These are phyloP conservation scores for Apiospora sp. DNA, from an alignment of 2,329 filamentous ascomycete species.

Conservation along the genomic window DNA sequence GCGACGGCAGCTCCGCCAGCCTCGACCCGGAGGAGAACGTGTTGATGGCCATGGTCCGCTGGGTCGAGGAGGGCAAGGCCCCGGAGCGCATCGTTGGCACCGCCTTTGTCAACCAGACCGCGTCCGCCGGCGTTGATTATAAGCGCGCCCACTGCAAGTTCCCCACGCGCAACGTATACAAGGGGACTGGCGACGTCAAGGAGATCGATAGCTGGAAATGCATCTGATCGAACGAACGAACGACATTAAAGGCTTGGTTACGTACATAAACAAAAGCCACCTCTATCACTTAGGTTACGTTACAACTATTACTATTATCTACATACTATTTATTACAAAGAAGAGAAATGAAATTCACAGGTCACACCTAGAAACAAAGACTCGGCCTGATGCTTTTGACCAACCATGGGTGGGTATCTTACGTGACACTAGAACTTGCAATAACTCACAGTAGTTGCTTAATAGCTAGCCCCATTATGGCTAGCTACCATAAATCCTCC, in stretches of 20 bases:
- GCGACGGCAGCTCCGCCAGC: conserved; percentile 29
- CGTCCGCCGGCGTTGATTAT: conserved; percentile 27
- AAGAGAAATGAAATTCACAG: background rate
- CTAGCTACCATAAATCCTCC: no score
- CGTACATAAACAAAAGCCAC: background rate
- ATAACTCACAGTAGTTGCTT: no score
- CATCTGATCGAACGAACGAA: background rate
- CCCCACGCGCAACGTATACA: conserved; percentile 31
- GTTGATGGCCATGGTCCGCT: conserved; percentile 53
- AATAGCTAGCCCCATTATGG: no score
- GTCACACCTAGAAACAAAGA: background rate
- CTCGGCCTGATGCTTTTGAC: no score
- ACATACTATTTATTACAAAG: background rate
- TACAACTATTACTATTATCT: background rate
- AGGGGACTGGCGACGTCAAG: conserved; percentile 27
- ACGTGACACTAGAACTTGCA: no score
- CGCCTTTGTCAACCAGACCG: conserved; percentile 32
- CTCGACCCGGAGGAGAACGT: conserved; percentile 50
- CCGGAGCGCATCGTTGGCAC: conserved; percentile 44
- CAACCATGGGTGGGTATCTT: no score
- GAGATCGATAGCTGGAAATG: conserved; percentile 19
- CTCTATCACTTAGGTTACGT: background rate
- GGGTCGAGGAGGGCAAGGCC: conserved; percentile 53
- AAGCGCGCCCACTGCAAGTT: conserved; percentile 33
- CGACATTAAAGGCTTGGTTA: background rate